Evolutionary conservation across 139 green algal genomes (phyloP).

Genomic region (Chlorella sp.): DNA sequence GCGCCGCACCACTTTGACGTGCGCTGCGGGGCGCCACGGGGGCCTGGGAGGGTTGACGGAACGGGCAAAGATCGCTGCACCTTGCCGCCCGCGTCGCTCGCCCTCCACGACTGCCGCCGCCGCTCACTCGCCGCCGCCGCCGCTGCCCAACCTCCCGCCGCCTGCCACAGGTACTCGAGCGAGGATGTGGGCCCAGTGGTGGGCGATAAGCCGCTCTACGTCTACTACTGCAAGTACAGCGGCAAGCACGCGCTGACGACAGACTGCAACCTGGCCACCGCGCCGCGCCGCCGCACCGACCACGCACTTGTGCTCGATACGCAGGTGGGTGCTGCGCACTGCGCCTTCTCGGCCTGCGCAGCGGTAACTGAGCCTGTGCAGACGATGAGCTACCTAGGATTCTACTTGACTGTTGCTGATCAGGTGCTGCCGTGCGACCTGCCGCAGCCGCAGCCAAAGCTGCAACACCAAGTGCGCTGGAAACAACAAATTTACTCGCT

Average conservation of each 20-base stretch:
- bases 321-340: background rate
- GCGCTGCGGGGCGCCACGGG: background rate
- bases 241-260: conserved; percentile 85
- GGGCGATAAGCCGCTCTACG: conserved; percentile 53
- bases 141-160: background rate
- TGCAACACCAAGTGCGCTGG: no score
- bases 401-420: no score
- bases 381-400: no score
- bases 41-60: background rate
- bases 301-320: conserved; percentile 77
- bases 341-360: no score
- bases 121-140: background rate
- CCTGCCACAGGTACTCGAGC: conserved; percentile 10
- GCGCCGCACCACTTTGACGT: conserved; percentile 29
- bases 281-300: conserved; percentile 78
- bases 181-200: conserved; percentile 29
- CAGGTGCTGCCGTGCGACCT: no score
- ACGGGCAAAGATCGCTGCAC: no score
- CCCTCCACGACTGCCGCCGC: background rate
- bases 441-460: no score
- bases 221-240: conserved; percentile 91
- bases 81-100: background rate
- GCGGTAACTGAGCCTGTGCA: no score
- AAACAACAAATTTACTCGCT: no score
- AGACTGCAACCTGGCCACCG: conserved; percentile 78